Evolutionary conservation across 116 monocot genomes (phyloP).

Genomic region (Papilionanthe hybrid): DNA sequence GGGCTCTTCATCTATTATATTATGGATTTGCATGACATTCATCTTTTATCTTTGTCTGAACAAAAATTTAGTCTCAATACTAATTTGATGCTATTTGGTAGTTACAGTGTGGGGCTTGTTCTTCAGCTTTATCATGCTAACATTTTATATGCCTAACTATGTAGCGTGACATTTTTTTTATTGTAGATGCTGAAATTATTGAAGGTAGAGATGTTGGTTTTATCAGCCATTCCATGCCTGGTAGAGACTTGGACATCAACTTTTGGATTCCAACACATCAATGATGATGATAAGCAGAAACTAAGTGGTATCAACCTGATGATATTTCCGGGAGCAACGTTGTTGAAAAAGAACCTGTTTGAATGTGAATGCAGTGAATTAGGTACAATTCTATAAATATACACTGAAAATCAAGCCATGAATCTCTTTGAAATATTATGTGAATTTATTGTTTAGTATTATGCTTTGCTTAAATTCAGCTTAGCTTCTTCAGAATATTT

Average conservation of each 20-base stretch:
- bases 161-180: background rate
- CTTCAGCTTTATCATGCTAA: background rate
- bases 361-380: constrained; percentile 11
- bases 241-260: constrained; percentile 64
- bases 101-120: background rate
- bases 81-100: background rate
- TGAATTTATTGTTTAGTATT: too few species aligned
- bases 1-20: too few species aligned
- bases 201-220: constrained; percentile 65
- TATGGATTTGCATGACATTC: too few species aligned
- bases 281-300: constrained; percentile 38
- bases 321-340: constrained; percentile 52
- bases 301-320: constrained; percentile 45
- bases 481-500: too few species aligned
- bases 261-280: constrained; percentile 61
- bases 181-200: constrained; percentile 67
- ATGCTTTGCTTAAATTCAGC: too few species aligned
- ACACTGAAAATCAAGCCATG: too few species aligned
- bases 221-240: constrained; percentile 67
- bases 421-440: too few species aligned
- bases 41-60: too few species aligned
- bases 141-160: background rate
- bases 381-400: constrained; percentile 9
- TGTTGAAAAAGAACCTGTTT: constrained; percentile 57
- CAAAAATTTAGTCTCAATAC: too few species aligned